phyloP scores from a whole-genome alignment of 257 asterid genomes.

The Buddleja alternifolia region DNA sequence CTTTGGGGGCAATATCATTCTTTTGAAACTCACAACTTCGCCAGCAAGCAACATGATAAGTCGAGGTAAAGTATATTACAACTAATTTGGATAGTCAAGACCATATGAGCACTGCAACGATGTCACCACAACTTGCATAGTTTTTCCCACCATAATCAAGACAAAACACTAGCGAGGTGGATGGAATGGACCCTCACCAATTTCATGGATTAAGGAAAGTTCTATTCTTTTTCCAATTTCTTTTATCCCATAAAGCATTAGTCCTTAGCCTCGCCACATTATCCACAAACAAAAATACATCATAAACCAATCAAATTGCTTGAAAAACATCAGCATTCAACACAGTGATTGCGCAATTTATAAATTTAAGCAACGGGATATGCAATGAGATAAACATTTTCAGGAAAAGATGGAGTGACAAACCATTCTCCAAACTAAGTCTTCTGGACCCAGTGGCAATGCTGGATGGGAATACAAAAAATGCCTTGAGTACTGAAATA shows the following conservation, averaged over 20 bases:
- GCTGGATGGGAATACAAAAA: slow-evolving; percentile 95
- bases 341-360: background rate
- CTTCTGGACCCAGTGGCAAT: slow-evolving; percentile 92
- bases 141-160: slow-evolving; percentile 1
- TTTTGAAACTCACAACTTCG: background rate
- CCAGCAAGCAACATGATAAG: background rate
- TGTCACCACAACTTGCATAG: background rate
- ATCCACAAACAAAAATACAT: background rate
- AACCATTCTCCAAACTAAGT: slow-evolving; percentile 95
- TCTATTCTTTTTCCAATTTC: background rate
- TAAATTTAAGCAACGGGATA: background rate
- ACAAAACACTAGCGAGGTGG: background rate
- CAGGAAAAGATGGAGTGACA: slow-evolving; percentile 38
- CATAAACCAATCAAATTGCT: background rate
- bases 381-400: too few relatives aligned
- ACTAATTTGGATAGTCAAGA: background rate
- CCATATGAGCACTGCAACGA: background rate
- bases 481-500: slow-evolving; percentile 81
- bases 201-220: slow-evolving; percentile 7
- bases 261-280: slow-evolving; percentile 15
- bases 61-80: slow-evolving; percentile 7
- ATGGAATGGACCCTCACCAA: background rate
- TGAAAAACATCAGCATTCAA: slow-evolving; percentile 2
- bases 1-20: background rate
- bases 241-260: background rate